Conservation (phyloP, 768 basidiomycete genomes). For the Hortiboletus campestris region DNA sequence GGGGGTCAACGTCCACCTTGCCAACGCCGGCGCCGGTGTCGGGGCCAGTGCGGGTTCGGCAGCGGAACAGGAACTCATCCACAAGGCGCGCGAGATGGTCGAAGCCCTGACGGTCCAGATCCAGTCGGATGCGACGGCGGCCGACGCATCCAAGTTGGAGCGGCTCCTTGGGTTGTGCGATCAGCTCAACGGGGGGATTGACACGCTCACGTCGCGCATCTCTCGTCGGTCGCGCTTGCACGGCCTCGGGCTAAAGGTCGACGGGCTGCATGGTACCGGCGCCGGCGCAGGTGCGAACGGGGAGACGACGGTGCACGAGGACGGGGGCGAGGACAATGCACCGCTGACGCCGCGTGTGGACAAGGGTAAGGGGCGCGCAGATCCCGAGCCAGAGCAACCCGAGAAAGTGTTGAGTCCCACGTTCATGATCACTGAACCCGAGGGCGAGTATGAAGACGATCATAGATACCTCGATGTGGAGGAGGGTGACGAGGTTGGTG, state of each 20-base stretch:
- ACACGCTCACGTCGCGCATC: slow-evolving; percentile 25
- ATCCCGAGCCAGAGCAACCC: slow-evolving; percentile 62
- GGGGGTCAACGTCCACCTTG: neutral
- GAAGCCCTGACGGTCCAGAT: slow-evolving; percentile 52
- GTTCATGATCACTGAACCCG: slow-evolving; percentile 51
- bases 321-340: slow-evolving; percentile 32
- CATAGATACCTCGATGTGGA: slow-evolving; percentile 26
- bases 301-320: slow-evolving; percentile 8
- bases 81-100: slow-evolving; percentile 51
- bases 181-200: slow-evolving; percentile 55
- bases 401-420: slow-evolving; percentile 75
- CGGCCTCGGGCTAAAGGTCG: slow-evolving; percentile 44
- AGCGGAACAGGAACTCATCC: neutral
- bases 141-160: slow-evolving; percentile 60
- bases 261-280: slow-evolving; percentile 31
- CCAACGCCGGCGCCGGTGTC: neutral
- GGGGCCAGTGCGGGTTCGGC: neutral
- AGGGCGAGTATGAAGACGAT: slow-evolving; percentile 40
- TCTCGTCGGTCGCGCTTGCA: slow-evolving; percentile 42
- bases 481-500: slow-evolving; percentile 30
- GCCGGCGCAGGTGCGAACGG: neutral
- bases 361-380: slow-evolving; percentile 76
- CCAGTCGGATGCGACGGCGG: slow-evolving; percentile 39
- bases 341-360: slow-evolving; percentile 65
- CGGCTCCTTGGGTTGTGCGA: slow-evolving; percentile 75